These are phyloP conservation scores for Jamesozyma lodderae DNA, from an alignment of 805 yeast species.

Conservation along the genomic window DNA sequence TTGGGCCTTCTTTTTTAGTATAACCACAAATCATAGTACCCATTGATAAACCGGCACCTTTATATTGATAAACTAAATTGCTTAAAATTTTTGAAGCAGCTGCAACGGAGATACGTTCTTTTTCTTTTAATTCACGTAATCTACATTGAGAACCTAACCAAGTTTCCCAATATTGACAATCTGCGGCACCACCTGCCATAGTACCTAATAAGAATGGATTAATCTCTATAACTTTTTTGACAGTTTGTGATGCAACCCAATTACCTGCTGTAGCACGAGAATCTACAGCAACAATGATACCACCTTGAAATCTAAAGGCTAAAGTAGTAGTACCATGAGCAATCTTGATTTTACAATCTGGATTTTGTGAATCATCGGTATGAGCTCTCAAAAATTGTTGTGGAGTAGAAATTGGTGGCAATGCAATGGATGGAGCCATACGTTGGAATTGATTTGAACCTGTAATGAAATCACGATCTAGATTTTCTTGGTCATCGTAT, in stretches of 20 bases:
- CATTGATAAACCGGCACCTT: constrained; percentile 98
- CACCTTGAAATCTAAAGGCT: constrained; percentile 93
- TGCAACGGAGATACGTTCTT: constrained; percentile 89
- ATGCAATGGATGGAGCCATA: constrained; percentile 50
- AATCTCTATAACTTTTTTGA: constrained; percentile 92
- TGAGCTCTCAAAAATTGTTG: constrained; percentile 93
- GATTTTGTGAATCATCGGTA: constrained; percentile 88
- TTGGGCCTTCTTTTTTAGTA: constrained; percentile 91
- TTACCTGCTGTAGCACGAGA: constrained; percentile 96
- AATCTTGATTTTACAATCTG: constrained; percentile 89
- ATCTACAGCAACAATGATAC: constrained; percentile 93
- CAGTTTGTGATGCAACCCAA: constrained; percentile 97
- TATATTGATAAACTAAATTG: constrained; percentile 84
- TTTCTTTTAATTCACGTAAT: constrained; percentile 86
- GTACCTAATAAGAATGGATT: constrained; percentile 93
- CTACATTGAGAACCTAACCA: constrained; percentile 98
- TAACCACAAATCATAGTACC: constrained; percentile 99
- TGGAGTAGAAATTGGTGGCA: constrained; percentile 84
- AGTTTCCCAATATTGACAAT: constrained; percentile 98
- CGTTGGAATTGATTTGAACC: constrained; percentile 25
- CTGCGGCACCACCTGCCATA: constrained; percentile 99
- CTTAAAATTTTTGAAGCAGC: constrained; percentile 92
- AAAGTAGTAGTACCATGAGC: constrained; percentile 99
- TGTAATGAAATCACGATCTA: constrained; percentile 30
- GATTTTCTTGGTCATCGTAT: constrained; percentile 26